Evolutionary conservation across 768 basidiomycete genomes (phyloP).

Genomic region (Russula emetica): DNA sequence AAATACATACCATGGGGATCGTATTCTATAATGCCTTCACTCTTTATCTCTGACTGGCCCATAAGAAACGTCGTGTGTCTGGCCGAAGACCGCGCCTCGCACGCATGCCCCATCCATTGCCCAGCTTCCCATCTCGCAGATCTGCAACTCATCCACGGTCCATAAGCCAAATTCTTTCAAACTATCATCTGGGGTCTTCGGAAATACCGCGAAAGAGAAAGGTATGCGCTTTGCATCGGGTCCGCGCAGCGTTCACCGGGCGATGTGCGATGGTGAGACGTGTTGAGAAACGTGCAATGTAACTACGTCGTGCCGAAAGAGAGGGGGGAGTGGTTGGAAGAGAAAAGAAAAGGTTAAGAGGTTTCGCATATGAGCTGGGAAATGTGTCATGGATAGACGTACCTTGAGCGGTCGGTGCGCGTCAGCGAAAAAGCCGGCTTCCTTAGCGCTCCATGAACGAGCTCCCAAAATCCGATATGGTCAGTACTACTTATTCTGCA

Average conservation of each 20-base stretch:
- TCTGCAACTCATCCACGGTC: conserved; percentile 51
- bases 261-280: conserved; percentile 28
- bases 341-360: too few species aligned
- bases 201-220: conserved; percentile 39
- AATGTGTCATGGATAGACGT: not conserved
- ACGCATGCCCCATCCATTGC: conserved; percentile 35
- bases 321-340: too few species aligned
- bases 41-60: too few species aligned
- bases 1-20: too few species aligned
- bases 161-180: conserved; percentile 52
- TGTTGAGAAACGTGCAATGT: conserved; percentile 37
- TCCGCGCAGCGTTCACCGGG: conserved; percentile 13
- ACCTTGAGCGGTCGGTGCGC: conserved; percentile 37
- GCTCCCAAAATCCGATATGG: conserved; percentile 21
- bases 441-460: conserved; percentile 32
- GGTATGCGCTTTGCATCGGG: conserved; percentile 32
- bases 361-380: too few species aligned
- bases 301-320: too few species aligned
- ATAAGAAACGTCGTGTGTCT: too few species aligned
- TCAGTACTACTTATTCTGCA: not conserved
- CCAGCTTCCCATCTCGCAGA: conserved; percentile 68
- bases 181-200: not conserved
- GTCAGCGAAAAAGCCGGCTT: conserved; percentile 36
- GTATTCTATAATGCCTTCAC: too few species aligned
- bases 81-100: too few species aligned